Evolutionary conservation across 495 filamentous ascomycete species (phyloP), one percentile per base, ranked within the genome.

Genomic region (Lepidopterella palustris): DNA sequence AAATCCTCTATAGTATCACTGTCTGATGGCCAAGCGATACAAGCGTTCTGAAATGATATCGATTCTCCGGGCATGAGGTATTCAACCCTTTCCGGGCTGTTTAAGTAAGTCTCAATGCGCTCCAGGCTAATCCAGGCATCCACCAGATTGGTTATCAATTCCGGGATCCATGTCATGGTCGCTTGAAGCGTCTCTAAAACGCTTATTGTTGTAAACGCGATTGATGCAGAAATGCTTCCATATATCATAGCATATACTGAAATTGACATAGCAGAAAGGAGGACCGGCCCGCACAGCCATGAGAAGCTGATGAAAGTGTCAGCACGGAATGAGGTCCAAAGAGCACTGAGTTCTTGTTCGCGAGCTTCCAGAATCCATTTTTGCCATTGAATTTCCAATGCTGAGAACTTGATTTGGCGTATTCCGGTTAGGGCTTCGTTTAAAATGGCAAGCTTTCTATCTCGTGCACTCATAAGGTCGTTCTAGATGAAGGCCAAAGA

Each of bases 341-440:
- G 76, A 1, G 80, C 80, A 0, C 61, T 56, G 0, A 95, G 80
- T 65, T 95, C 90, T 25, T 78, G 77, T 11, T 81, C 79, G 64
- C 90, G 79, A 24, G 82, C 80, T 5, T 76, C 75, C n/a, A 74
- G 68, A 54, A 95, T 89, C 55, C 83, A 85, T n/a, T 78, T 72
- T 71, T 92, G 81, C 90, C 90, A 95, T 60, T 87, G 82, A 15
- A 75, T 70, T 67, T 95, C 90, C n/a, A 89, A 70, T 9, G 89
- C 89, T 0, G 87, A 88, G 63, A 95, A 92, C 64, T 95, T 95
- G 69, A 95, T 89, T 68, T 95, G 90, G 5, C 90, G 80, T 55
- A 95, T 92, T 50, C 86, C 90, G 61, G 88, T 84, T 0, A 95
- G 73, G 0, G 87, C 89, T 69, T 95, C 90, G 0, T 87, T 88